phyloP scores from a whole-genome alignment of 2,329 filamentous ascomycete species.

The Alternaria infectoria region DNA sequence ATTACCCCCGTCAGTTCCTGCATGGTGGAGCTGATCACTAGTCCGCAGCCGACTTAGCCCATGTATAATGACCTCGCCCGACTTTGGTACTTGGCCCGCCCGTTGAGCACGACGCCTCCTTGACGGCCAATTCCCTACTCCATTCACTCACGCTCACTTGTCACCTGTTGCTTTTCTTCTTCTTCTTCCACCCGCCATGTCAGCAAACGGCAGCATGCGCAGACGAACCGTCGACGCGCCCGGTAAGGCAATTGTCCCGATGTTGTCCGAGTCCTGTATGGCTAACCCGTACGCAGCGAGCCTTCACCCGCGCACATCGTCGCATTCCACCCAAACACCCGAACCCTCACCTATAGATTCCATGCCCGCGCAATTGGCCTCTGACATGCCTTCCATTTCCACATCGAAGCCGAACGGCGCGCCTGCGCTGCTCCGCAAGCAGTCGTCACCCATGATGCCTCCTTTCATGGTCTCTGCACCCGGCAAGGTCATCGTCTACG shows the following conservation, averaged over 20 bases:
- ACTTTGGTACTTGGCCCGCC: constrained; percentile 1
- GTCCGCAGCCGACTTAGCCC: constrained; percentile 7
- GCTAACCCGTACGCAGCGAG: constrained; percentile 26
- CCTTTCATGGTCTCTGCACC: constrained; percentile 98
- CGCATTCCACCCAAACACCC: constrained; percentile 36
- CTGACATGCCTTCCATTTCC: constrained; percentile 25
- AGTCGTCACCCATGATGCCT: constrained; percentile 71
- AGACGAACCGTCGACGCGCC: constrained; percentile 28
- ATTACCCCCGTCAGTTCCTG: constrained; percentile 19
- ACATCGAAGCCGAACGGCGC: constrained; percentile 16
- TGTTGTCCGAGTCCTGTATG: background rate
- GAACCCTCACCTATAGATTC: constrained; percentile 36
- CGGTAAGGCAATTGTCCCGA: constrained; percentile 22
- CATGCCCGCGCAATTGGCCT: constrained; percentile 36
- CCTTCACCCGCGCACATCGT: constrained; percentile 29
- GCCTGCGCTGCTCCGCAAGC: constrained; percentile 36
- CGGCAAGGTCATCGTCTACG: constrained; percentile 97
- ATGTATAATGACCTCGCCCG: constrained; percentile 22
- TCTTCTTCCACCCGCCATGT: constrained; percentile 22
- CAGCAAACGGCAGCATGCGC: constrained; percentile 34
- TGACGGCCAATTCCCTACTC: background rate
- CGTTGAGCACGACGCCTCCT: constrained; percentile 16
- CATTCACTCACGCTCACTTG: background rate
- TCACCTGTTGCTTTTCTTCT: background rate
- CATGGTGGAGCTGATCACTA: constrained; percentile 22